Evolutionary conservation across 2,329 filamentous ascomycete species (phyloP).

Genomic region (Fusarium sambucinum): DNA sequence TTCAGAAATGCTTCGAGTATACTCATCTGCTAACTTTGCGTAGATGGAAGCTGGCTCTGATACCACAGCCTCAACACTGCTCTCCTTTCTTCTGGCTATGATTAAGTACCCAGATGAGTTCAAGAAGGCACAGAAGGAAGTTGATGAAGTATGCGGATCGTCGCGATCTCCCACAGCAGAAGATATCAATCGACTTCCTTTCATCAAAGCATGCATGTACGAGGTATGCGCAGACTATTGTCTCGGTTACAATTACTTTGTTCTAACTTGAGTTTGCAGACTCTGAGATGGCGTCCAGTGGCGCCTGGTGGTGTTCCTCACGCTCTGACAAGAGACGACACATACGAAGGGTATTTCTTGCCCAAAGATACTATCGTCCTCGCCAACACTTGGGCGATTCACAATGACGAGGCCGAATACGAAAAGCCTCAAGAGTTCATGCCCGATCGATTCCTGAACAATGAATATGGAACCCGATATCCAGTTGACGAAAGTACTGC

Average conservation of each 20-base stretch:
- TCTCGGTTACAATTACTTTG: too few species aligned
- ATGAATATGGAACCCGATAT: conserved; percentile 3
- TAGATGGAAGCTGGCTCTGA: conserved; percentile 47
- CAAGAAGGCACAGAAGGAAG: conserved; percentile 34
- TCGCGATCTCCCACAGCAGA: conserved; percentile 50
- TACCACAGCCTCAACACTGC: conserved; percentile 37
- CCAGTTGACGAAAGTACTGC: neutral
- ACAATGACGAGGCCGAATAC: conserved; percentile 5
- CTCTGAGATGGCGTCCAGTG: conserved; percentile 56
- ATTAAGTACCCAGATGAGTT: conserved; percentile 41
- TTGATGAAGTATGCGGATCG: conserved; percentile 35
- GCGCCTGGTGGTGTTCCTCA: conserved; percentile 61
- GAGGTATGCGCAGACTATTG: too few species aligned
- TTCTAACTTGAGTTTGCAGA: too few species aligned
- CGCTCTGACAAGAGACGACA: conserved; percentile 61
- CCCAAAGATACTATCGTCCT: conserved; percentile 61
- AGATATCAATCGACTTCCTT: conserved; percentile 33
- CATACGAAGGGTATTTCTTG: conserved; percentile 62
- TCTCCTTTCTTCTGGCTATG: conserved; percentile 42
- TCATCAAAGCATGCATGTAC: conserved; percentile 44
- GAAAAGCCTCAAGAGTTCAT: neutral
- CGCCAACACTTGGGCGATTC: conserved; percentile 48
- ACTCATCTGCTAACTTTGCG: conserved; percentile 1
- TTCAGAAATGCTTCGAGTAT: too few species aligned
- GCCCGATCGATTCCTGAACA: conserved; percentile 4